Evolutionary conservation across 176 grass and related monocot species (phyloP).

Genomic region (Cenchrus americanus): DNA sequence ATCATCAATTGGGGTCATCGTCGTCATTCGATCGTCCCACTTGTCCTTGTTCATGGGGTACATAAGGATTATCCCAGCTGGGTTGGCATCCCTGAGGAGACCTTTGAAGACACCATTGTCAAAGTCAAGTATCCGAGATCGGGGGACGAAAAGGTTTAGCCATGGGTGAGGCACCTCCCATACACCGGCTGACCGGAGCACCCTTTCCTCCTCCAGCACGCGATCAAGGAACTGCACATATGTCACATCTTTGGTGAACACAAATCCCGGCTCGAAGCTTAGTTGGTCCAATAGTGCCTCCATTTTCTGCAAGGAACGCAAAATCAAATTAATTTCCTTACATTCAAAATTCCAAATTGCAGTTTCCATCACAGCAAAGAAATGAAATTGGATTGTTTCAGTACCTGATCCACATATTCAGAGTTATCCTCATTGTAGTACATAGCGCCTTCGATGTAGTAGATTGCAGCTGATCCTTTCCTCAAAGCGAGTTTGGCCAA

Average conservation of each 20-base stretch:
- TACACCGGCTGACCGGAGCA: conserved; percentile 27
- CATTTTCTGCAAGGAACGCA: conserved; percentile 26
- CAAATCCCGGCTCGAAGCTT: conserved; percentile 39
- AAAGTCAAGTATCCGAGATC: conserved; percentile 54
- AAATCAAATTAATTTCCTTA: too few relatives aligned
- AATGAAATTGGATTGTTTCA: too few relatives aligned
- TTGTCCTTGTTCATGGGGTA: conserved; percentile 56
- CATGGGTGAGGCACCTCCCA: conserved; percentile 67
- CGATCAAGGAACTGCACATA: conserved; percentile 54
- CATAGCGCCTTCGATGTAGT: conserved; percentile 48
- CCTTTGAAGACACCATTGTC: conserved; percentile 52
- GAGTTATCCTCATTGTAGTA: conserved; percentile 39
- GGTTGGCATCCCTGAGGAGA: conserved; percentile 39
- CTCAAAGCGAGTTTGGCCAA: conserved; percentile 22
- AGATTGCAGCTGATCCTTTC: conserved; percentile 14
- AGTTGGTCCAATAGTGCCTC: conserved; percentile 30
- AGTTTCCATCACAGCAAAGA: too few relatives aligned
- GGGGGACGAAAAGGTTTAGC: conserved; percentile 69
- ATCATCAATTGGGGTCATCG: conserved; percentile 21
- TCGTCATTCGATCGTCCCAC: conserved; percentile 56
- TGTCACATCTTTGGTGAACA: conserved; percentile 47
- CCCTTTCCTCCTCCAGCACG: conserved; percentile 41
- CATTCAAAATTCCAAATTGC: too few relatives aligned
- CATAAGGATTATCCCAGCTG: conserved; percentile 47
- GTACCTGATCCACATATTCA: too few relatives aligned